Evolutionary conservation across 2,329 filamentous ascomycete species (phyloP).

Genomic region (Cladophialophora yegresii): DNA sequence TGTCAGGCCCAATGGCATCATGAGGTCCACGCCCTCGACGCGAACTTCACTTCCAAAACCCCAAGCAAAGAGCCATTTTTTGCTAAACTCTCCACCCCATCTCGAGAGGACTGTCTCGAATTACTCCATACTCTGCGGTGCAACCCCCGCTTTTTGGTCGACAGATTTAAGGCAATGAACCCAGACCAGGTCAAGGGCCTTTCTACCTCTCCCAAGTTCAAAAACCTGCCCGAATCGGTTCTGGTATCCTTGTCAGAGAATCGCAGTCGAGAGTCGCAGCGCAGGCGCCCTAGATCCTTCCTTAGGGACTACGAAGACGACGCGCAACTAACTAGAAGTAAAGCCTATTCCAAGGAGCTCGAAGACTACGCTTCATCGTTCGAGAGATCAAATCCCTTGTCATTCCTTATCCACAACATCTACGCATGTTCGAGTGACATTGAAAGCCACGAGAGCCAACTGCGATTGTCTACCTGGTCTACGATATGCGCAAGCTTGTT

Average conservation of each 20-base stretch:
- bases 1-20: constrained; percentile 43
- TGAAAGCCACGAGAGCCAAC: constrained; percentile 76
- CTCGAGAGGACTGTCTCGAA: constrained; percentile 72
- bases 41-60: constrained; percentile 19
- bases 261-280: constrained; percentile 53
- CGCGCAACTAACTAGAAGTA: constrained; percentile 52
- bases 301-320: constrained; percentile 71
- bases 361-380: constrained; percentile 85
- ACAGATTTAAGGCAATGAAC: constrained; percentile 73
- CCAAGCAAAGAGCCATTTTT: constrained; percentile 43
- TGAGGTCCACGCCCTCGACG: constrained; percentile 42
- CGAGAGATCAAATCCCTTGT: constrained; percentile 82
- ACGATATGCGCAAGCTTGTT: constrained; percentile 82
- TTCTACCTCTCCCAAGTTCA: constrained; percentile 73
- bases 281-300: constrained; percentile 47
- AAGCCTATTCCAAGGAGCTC: constrained; percentile 58
- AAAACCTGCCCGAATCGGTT: constrained; percentile 81
- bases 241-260: constrained; percentile 65
- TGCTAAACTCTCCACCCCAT: constrained; percentile 71
- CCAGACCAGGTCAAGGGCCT: constrained; percentile 75
- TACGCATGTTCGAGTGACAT: constrained; percentile 84
- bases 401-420: constrained; percentile 80
- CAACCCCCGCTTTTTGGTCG: constrained; percentile 84
- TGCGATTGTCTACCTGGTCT: constrained; percentile 84
- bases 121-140: constrained; percentile 81